Percentiles rank a stretch among this genome's conserved stretches.
phyloP scores from a whole-genome alignment of 2,329 filamentous ascomycete species.

The Trichoderma cornu-damae region DNA sequence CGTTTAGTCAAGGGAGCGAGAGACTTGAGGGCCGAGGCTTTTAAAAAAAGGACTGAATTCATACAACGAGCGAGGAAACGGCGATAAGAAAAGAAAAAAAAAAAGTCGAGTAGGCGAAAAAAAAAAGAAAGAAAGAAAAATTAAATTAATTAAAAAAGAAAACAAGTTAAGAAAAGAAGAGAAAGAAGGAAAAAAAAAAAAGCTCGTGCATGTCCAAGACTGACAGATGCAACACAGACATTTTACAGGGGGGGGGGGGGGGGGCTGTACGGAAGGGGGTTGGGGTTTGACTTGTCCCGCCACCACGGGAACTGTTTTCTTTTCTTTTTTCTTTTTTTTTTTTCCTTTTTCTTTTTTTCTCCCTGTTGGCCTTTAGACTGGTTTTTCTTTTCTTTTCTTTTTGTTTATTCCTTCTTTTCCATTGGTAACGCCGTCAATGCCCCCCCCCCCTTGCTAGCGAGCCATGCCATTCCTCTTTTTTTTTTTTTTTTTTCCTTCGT shows the following conservation, averaged over 20 bases:
- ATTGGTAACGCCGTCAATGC: neutral
- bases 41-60: conserved; percentile 6
- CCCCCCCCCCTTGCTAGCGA: neutral
- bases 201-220: conserved; percentile 11
- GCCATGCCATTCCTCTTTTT: neutral
- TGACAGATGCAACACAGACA: conserved; percentile 13
- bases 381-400: neutral
- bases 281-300: neutral
- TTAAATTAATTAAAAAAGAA: too few relatives aligned
- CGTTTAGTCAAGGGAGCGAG: conserved; percentile 7
- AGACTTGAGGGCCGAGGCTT: neutral
- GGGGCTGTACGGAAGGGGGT: neutral
- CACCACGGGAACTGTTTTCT: neutral
- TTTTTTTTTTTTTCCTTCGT: too few relatives aligned
- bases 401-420: neutral
- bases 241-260: neutral
- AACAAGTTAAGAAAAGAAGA: conserved; percentile 1
- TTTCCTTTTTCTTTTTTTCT: neutral
- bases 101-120: conserved; percentile 4
- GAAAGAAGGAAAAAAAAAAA: neutral
- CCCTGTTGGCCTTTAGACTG: neutral
- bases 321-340: neutral
- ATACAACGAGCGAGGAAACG: conserved; percentile 8
- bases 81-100: too few relatives aligned
- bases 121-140: neutral